phyloP scores from a whole-genome alignment of 192 early-diverging fungal genomes.

The Globomyces pollinis-pini region DNA sequence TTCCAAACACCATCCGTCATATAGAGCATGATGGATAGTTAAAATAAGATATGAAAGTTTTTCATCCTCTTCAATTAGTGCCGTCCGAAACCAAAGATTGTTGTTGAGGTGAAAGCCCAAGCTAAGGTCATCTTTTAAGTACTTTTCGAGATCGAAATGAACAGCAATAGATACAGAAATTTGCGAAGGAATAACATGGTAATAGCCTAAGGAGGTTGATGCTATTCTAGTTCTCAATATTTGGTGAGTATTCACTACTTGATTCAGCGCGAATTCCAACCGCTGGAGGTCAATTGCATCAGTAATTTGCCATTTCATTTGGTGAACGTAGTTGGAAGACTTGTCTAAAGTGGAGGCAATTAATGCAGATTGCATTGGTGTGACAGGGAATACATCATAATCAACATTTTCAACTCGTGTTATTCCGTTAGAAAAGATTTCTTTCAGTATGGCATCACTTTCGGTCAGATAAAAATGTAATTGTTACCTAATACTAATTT shows the following conservation, averaged over 20 bases:
- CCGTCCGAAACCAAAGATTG: background rate
- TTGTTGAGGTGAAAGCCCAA: background rate
- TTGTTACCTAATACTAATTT: background rate
- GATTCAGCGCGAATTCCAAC: background rate
- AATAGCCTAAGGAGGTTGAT: background rate
- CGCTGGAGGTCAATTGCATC: background rate
- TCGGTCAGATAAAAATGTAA: background rate
- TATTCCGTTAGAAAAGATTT: background rate
- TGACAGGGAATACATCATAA: conserved; percentile 3
- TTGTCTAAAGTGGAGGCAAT: background rate
- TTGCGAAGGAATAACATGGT: background rate
- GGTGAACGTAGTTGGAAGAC: background rate
- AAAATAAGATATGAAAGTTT: background rate
- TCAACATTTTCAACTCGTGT: background rate
- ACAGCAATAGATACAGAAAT: background rate
- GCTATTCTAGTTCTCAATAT: background rate
- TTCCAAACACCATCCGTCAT: conserved; percentile 10
- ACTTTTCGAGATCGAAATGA: background rate
- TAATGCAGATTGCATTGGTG: conserved; percentile 4
- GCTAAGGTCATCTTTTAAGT: background rate
- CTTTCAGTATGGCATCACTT: background rate
- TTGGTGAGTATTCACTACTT: background rate
- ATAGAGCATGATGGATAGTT: conserved; percentile 12
- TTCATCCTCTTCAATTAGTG: background rate
- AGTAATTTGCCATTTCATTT: background rate